Conservation (phyloP, 768 basidiomycete genomes). For the Coprinopsis marcescibilis region DNA sequence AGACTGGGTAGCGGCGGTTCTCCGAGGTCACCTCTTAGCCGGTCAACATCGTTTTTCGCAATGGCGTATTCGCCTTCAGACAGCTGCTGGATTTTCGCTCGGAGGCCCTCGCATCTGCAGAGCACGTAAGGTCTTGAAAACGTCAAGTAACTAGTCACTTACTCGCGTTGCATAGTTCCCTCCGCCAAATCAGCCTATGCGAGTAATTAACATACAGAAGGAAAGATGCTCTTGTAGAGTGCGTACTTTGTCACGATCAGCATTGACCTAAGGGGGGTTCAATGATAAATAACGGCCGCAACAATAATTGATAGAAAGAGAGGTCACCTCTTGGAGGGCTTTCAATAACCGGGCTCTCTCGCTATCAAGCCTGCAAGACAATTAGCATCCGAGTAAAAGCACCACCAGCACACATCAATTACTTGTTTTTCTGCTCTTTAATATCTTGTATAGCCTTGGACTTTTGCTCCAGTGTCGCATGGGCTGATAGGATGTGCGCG, state of each 20-base stretch:
- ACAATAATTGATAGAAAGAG: background rate
- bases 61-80: constrained; percentile 72
- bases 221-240: constrained; percentile 8
- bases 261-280: constrained; percentile 57
- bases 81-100: constrained; percentile 56
- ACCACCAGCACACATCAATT: constrained; percentile 16
- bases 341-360: constrained; percentile 66
- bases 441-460: constrained; percentile 75
- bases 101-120: constrained; percentile 59
- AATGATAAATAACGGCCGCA: background rate
- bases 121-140: background rate
- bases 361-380: constrained; percentile 57
- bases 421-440: constrained; percentile 83
- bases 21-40: constrained; percentile 69
- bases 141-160: constrained; percentile 17
- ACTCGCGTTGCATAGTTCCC: constrained; percentile 66
- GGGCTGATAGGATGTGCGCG: constrained; percentile 80
- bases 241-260: constrained; percentile 67
- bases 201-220: background rate
- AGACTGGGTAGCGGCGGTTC: constrained; percentile 68
- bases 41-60: constrained; percentile 74
- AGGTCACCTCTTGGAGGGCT: constrained; percentile 59
- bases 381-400: background rate
- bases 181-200: constrained; percentile 63
- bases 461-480: constrained; percentile 74